Conservation (phyloP, 805 yeast species). For the Gaillardinia entomophila region DNA sequence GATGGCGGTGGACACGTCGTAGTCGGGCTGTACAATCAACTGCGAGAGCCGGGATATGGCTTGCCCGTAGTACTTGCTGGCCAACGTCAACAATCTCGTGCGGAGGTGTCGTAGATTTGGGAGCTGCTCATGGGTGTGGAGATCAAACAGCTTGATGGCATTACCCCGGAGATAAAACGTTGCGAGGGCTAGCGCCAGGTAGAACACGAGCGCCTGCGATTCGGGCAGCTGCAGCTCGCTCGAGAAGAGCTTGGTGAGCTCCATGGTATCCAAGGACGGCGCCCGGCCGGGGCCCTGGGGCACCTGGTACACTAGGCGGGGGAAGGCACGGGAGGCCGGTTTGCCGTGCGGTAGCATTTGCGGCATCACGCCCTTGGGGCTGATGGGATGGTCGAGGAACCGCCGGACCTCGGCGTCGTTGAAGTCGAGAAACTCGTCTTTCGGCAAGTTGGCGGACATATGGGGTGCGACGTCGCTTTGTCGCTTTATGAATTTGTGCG, state of each 20-base stretch:
- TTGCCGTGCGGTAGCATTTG: neutral
- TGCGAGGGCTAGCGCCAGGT: neutral
- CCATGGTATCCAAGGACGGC: neutral
- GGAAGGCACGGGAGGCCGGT: neutral
- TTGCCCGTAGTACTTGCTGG: constrained; percentile 8
- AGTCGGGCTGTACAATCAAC: constrained; percentile 1
- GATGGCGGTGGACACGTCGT: constrained; percentile 11
- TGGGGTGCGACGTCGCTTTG: too few species aligned
- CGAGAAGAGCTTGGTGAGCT: neutral
- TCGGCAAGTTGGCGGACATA: neutral
- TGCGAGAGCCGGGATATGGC: constrained; percentile 7
- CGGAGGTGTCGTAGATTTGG: too few species aligned
- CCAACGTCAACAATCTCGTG: neutral
- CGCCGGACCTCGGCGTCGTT: neutral
- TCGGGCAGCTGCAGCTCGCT: neutral
- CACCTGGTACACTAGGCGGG: neutral
- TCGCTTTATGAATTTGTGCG: too few species aligned
- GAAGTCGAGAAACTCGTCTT: neutral
- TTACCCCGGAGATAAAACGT: neutral
- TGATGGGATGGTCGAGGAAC: too few species aligned
- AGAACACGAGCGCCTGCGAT: neutral
- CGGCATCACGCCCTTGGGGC: neutral
- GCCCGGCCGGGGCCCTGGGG: neutral
- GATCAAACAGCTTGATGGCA: neutral
- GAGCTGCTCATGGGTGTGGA: too few species aligned